These are phyloP conservation scores for Scorias spongiosa DNA, from an alignment of 2,329 filamentous ascomycete species.

Conservation along the genomic window DNA sequence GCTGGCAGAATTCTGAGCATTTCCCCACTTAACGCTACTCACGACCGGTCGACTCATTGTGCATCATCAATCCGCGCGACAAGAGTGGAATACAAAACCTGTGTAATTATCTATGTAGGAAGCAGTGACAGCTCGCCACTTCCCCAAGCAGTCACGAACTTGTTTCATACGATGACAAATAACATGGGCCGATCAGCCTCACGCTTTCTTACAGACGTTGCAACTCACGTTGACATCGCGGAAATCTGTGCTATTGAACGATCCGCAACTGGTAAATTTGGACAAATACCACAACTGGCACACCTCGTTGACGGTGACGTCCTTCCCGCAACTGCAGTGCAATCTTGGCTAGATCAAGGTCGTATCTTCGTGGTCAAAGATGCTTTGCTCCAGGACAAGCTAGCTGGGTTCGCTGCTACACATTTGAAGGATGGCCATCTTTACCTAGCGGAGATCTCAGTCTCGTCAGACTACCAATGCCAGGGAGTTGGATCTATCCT, in stretches of 20 bases:
- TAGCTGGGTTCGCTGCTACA: constrained; percentile 4
- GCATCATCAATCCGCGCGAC: too few relatives aligned
- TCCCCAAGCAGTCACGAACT: too few relatives aligned
- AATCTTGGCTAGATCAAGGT: constrained; percentile 3
- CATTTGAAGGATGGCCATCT: constrained; percentile 2
- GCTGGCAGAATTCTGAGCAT: too few relatives aligned
- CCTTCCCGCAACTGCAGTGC: neutral
- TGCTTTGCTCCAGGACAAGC: neutral
- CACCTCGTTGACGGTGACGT: neutral
- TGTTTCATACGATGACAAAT: neutral
- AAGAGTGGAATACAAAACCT: too few relatives aligned
- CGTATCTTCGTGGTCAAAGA: constrained; percentile 3
- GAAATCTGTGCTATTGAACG: neutral
- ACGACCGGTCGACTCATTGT: too few relatives aligned
- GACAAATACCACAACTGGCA: neutral
- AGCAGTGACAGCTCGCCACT: too few relatives aligned
- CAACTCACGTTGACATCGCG: neutral
- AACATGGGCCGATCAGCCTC: neutral
- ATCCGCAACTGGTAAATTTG: neutral
- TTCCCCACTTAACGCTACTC: too few relatives aligned
- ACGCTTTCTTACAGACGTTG: neutral
- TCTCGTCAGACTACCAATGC: constrained; percentile 1
- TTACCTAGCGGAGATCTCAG: constrained; percentile 5
- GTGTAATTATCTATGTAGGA: too few relatives aligned
- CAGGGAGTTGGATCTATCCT: constrained; percentile 5